These are phyloP conservation scores for Chaetomiaceae sp. DNA, from an alignment of 2,329 filamentous ascomycete genomes.

Conservation along the genomic window DNA sequence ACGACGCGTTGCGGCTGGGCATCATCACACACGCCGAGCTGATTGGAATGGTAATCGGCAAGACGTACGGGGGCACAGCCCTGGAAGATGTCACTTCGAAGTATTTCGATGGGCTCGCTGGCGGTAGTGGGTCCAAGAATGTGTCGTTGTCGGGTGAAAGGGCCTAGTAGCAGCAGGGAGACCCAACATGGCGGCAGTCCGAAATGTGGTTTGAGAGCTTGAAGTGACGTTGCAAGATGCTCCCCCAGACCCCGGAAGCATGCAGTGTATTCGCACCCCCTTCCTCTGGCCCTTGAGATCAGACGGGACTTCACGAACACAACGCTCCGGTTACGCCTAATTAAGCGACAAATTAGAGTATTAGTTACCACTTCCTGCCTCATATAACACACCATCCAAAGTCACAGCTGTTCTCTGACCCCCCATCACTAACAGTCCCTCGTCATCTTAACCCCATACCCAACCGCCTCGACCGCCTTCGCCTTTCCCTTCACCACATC, in stretches of 20 bases:
- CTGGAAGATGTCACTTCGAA: constrained; percentile 28
- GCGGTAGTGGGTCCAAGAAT: constrained; percentile 13
- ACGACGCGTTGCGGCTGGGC: constrained; percentile 28
- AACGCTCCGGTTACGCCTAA: too few relatives aligned
- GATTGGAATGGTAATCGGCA: constrained; percentile 25
- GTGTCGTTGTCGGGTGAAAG: constrained; percentile 14
- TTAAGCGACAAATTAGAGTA: too few relatives aligned
- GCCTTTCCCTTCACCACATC: constrained; percentile 8
- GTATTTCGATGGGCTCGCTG: constrained; percentile 25
- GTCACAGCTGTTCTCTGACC: too few relatives aligned
- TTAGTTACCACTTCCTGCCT: not conserved
- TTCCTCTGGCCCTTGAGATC: too few relatives aligned
- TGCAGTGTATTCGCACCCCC: too few relatives aligned
- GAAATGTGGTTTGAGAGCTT: too few relatives aligned
- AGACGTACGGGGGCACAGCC: constrained; percentile 25
- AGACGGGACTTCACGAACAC: too few relatives aligned
- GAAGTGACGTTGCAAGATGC: too few relatives aligned
- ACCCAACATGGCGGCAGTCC: too few relatives aligned
- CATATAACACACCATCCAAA: too few relatives aligned
- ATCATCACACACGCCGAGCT: constrained; percentile 29
- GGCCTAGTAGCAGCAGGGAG: not conserved
- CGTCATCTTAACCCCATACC: constrained; percentile 11
- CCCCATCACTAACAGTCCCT: too few relatives aligned
- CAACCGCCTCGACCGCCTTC: constrained; percentile 14
- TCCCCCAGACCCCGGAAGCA: too few relatives aligned